These are phyloP conservation scores for Acanthamoeba castellanii DNA, from an alignment of 208 protist species.

Conservation along the genomic window DNA sequence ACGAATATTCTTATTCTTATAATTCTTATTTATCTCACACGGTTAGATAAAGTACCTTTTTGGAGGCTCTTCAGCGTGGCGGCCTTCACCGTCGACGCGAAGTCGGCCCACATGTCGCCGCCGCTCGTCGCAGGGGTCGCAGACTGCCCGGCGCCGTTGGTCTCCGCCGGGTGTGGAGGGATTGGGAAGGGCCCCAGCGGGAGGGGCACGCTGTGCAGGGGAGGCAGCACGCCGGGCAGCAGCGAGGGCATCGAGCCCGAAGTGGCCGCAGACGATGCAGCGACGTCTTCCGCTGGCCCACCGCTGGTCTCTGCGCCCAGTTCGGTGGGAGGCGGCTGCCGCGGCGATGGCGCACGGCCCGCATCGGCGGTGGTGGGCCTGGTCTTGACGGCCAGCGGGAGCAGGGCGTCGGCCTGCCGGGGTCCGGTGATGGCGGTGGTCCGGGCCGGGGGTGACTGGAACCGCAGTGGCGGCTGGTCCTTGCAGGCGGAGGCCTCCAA, in stretches of 20 bases:
- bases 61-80: background rate
- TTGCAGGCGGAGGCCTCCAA: background rate
- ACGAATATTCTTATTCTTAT: background rate
- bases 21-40: too few species aligned
- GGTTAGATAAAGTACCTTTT: background rate
- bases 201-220: background rate
- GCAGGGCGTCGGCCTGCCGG: background rate
- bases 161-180: background rate
- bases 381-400: background rate
- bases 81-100: background rate
- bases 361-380: background rate
- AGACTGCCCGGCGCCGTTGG: background rate
- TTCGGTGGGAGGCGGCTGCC: background rate
- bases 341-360: background rate
- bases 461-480: background rate
- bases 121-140: background rate
- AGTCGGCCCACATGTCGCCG: background rate
- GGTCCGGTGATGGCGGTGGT: background rate
- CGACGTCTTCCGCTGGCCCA: too few species aligned
- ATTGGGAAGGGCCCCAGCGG: background rate
- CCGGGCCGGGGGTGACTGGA: background rate
- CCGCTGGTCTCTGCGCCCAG: background rate
- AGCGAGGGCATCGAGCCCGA: background rate
- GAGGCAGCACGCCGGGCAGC: background rate
- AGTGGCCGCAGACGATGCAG: background rate